Percentiles rank a stretch among this genome's conserved stretches.
phyloP scores from a whole-genome alignment of 192 early-diverging fungal genomes.

The Irineochytrium annulatum region DNA sequence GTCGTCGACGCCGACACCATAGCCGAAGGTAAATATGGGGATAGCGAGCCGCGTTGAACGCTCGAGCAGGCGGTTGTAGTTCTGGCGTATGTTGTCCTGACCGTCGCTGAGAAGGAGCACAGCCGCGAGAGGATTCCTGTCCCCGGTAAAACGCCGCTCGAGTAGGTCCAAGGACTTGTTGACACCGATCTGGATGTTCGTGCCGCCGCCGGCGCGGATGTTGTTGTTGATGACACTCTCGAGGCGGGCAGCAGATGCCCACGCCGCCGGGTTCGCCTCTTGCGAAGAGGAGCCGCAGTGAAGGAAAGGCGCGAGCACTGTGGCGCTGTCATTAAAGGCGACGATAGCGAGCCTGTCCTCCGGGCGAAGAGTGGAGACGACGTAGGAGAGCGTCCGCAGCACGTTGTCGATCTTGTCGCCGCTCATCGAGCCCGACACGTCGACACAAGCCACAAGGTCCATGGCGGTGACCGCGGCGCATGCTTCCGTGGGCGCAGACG shows the following conservation, averaged over 20 bases:
- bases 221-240: background rate
- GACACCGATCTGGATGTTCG: background rate
- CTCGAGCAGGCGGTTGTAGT: conserved; percentile 1
- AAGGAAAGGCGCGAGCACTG: conserved; percentile 1
- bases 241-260: too few relatives aligned
- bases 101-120: conserved; percentile 18
- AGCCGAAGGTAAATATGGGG: conserved; percentile 19
- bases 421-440: conserved; percentile 20
- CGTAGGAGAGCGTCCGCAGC: conserved; percentile 7
- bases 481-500: background rate
- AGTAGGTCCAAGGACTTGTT: background rate
- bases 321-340: conserved; percentile 1
- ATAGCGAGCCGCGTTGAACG: background rate
- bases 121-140: conserved; percentile 5
- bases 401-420: conserved; percentile 7
- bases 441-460: conserved; percentile 17
- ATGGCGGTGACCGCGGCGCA: background rate
- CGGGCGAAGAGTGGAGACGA: background rate
- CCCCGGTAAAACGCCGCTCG: background rate
- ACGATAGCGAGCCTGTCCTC: conserved; percentile 16
- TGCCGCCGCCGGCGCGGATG: conserved; percentile 5
- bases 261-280: too few relatives aligned
- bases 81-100: background rate
- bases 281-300: background rate
- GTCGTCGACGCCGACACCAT: conserved; percentile 11